Base-by-base conservation (phyloP, 2,329 filamentous ascomycete species). In the Paraphoma sp. region DNA sequence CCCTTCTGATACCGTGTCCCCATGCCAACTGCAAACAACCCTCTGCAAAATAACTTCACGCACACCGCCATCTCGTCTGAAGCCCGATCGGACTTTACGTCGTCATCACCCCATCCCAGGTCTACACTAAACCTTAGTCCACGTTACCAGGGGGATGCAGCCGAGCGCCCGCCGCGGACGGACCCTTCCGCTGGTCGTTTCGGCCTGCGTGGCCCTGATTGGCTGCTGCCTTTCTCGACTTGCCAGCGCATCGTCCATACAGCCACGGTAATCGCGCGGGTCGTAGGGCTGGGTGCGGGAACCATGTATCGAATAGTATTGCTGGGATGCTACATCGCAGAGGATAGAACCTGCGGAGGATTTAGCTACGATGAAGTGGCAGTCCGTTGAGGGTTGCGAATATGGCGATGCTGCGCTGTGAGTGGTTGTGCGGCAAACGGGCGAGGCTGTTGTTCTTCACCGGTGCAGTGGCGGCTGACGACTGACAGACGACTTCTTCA, bases 241-340 rank as follows among this genome's bases (percentile, higher is more conserved):
- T 70, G 70, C 64, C 70, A 72, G 54, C 70, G 67, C 70, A 72
- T 71, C 64, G 47, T 57, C 62, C 57, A 65, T 47, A 53, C 57
- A 59, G 56, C 48, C 61, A 47, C 52, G 50, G 44, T 30, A 23
- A 41, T 36, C 40, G 44, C 57, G 36, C 42, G 52, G 31, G 42
- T 42, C 3, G 40, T 42, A 42, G 40, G 40, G 40, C 40, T 42
- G 40, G 14, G 40, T 42, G 43, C 42, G 52, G 38, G 45, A 55
- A 38, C 45, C 40, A 12, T 17, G 18, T 43, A 42, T 55, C 64
- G 56, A 67, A 62, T 68, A 29, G 57, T 45, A 52, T 10, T 36
- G 10, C 33, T 14, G 7, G 33, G 33, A 36, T 36, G 33, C 14
- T 18, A 14, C 12, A 12, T 29, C 16, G 14, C n/a, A 43, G 23